These are phyloP conservation scores for Neonectria faginata DNA, from an alignment of 2,329 filamentous ascomycete genomes.

Conservation along the genomic window DNA sequence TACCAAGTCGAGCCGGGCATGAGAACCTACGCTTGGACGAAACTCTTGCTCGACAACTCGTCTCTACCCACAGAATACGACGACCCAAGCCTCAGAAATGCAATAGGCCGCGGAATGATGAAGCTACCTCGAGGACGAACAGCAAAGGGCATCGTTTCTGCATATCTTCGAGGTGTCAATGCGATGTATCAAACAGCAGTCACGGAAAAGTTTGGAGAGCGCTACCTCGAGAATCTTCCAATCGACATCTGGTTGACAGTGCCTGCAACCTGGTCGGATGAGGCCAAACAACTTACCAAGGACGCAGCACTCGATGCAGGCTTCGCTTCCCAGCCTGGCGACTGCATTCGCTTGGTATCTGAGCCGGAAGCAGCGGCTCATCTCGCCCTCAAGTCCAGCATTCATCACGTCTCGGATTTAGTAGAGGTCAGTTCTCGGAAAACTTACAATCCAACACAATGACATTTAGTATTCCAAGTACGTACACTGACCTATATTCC, in stretches of 20 bases:
- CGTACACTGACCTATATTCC: conserved; percentile 49
- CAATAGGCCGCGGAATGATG: conserved; percentile 10
- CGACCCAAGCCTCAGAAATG: conserved; percentile 6
- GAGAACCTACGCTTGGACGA: conserved; percentile 32
- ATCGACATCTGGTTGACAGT: conserved; percentile 33
- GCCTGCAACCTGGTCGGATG: conserved; percentile 30
- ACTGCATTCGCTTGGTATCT: conserved; percentile 26
- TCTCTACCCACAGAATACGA: conserved; percentile 23
- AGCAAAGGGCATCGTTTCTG: conserved; percentile 23
- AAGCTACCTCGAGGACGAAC: conserved; percentile 17
- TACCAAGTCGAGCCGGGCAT: conserved; percentile 32
- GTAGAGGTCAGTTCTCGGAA: conserved; percentile 56
- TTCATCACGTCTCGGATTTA: conserved; percentile 53
- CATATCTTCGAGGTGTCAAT: conserved; percentile 27
- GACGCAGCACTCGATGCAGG: conserved; percentile 23
- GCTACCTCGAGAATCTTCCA: not conserved
- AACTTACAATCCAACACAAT: too few relatives aligned
- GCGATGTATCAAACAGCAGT: conserved; percentile 24
- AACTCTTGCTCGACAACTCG: conserved; percentile 29
- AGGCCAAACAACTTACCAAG: conserved; percentile 25
- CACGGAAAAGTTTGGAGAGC: conserved; percentile 1
- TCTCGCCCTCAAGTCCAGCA: conserved; percentile 16
- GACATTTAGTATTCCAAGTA: conserved; percentile 36
- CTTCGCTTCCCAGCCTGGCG: conserved; percentile 9
- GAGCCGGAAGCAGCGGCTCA: conserved; percentile 33